phyloP scores from a whole-genome alignment of 176 grass and related monocot genomes.

The Avena atlantica region DNA sequence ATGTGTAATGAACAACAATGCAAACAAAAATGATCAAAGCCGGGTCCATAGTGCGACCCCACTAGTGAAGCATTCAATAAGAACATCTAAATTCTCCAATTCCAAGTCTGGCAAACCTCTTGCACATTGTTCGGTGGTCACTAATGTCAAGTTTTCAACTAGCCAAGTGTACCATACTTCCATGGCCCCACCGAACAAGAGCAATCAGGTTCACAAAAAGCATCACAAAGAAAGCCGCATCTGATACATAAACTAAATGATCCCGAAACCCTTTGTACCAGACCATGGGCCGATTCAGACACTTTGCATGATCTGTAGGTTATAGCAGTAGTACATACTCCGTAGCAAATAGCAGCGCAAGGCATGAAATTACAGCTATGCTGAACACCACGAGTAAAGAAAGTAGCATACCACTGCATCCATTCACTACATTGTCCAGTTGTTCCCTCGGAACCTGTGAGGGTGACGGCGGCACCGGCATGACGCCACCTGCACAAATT shows the following conservation, averaged over 20 bases:
- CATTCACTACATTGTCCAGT: neutral
- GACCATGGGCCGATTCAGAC: neutral
- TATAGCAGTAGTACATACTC: neutral
- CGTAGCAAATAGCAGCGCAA: neutral
- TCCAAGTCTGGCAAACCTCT: neutral
- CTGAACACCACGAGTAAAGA: slow-evolving; percentile 19
- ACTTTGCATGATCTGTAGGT: neutral
- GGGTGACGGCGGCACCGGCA: slow-evolving; percentile 21
- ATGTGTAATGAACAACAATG: neutral
- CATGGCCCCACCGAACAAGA: neutral
- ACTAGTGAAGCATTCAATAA: neutral
- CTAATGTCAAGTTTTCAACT: neutral
- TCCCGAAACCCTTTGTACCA: neutral
- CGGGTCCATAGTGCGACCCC: neutral
- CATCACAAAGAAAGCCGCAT: neutral
- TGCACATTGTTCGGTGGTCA: neutral
- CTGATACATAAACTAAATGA: neutral
- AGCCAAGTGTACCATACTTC: neutral
- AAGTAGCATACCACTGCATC: slow-evolving; percentile 43
- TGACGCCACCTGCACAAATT: slow-evolving; percentile 50
- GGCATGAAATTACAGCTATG: neutral
- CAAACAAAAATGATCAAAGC: neutral
- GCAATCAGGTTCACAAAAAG: neutral
- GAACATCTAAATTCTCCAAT: neutral
- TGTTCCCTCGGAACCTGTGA: slow-evolving; percentile 3